These are phyloP conservation scores for Cercophora newfieldiana DNA, from an alignment of 495 filamentous ascomycete species.

Conservation along the genomic window DNA sequence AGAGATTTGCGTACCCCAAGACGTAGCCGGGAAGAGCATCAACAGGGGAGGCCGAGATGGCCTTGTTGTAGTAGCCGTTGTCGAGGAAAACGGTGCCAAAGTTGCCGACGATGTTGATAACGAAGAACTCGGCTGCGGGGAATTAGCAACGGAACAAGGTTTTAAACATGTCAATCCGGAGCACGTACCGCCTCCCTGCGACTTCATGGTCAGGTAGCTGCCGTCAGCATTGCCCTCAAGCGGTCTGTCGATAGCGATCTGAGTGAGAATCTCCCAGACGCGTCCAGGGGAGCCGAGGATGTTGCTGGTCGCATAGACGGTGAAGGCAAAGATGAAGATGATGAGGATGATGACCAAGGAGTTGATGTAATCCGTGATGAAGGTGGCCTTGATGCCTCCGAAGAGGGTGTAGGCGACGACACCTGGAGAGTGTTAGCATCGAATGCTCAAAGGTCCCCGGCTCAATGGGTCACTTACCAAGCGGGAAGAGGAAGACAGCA, in stretches of 20 bases:
- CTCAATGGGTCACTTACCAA: background rate
- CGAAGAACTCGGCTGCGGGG: background rate
- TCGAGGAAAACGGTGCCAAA: conserved; percentile 46
- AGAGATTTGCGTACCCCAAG: no score
- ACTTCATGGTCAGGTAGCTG: conserved; percentile 55
- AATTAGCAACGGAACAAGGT: background rate
- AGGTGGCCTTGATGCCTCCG: conserved; percentile 43
- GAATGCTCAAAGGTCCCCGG: background rate
- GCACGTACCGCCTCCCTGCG: conserved; percentile 39
- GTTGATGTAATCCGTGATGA: conserved; percentile 44
- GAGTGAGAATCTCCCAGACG: conserved; percentile 10
- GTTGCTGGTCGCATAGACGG: conserved; percentile 35
- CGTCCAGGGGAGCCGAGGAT: conserved; percentile 10
- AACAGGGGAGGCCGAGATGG: conserved; percentile 48
- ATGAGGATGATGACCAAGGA: conserved; percentile 40
- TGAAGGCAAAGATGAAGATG: conserved; percentile 53
- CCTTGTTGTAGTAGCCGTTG: conserved; percentile 52
- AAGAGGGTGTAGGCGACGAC: conserved; percentile 34
- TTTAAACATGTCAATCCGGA: background rate
- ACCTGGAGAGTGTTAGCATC: conserved; percentile 15
- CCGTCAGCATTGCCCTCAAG: conserved; percentile 50
- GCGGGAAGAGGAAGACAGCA: conserved; percentile 23
- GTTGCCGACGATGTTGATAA: conserved; percentile 16
- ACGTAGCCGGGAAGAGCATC: conserved; percentile 51
- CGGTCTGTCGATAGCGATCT: conserved; percentile 3